These are phyloP conservation scores for Knoxdaviesia proteae DNA, from an alignment of 2,329 filamentous ascomycete genomes.

Conservation along the genomic window DNA sequence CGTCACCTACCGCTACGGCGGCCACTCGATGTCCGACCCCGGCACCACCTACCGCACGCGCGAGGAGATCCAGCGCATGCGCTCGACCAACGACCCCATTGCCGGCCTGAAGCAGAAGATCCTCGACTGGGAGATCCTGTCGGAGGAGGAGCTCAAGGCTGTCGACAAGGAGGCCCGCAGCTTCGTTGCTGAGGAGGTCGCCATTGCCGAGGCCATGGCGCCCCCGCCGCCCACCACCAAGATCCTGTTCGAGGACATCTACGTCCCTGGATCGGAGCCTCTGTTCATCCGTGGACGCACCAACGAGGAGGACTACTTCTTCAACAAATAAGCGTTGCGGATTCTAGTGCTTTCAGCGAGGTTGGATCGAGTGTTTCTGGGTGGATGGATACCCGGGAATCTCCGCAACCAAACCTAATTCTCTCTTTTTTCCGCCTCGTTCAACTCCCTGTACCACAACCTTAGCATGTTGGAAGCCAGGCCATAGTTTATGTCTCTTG, in stretches of 20 bases:
- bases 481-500: no score
- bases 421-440: no score
- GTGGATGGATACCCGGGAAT: no score
- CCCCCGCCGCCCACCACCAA: slow-evolving; percentile 56
- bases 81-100: slow-evolving; percentile 94
- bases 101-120: slow-evolving; percentile 96
- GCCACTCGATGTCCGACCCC: slow-evolving; percentile 99
- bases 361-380: no score
- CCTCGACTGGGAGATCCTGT: slow-evolving; percentile 78
- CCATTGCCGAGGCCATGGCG: slow-evolving; percentile 72
- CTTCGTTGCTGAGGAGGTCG: slow-evolving; percentile 77
- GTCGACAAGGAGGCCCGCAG: slow-evolving; percentile 85
- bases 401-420: no score
- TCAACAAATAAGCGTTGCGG: slow-evolving; percentile 7
- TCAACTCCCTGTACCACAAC: no score
- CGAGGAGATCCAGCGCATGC: slow-evolving; percentile 99
- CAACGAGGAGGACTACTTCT: slow-evolving; percentile 89
- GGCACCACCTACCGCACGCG: slow-evolving; percentile 98
- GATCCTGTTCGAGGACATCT: slow-evolving; percentile 93
- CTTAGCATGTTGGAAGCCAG: no score
- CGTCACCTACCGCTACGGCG: slow-evolving; percentile 97
- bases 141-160: slow-evolving; percentile 86
- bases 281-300: slow-evolving; percentile 72
- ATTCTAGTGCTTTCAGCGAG: no score
- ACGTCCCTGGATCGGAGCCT: slow-evolving; percentile 73